Base-by-base conservation (phyloP, 176 grass and related monocot genomes). In the Calamus simplicifolius region DNA sequence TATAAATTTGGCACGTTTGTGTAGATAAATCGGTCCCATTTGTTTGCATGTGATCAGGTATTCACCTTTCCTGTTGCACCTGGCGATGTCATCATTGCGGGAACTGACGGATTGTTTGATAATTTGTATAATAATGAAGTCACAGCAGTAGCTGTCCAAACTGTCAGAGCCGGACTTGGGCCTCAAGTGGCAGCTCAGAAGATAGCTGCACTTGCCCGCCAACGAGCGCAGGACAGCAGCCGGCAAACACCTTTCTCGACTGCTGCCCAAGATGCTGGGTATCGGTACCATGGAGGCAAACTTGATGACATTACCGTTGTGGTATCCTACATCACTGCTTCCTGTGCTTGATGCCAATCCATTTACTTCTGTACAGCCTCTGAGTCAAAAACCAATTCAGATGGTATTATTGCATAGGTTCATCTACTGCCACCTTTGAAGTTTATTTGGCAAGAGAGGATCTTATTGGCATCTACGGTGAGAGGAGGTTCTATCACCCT, bases 281-380 rank as follows among this genome's bases (percentile, higher is more conserved):
- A 89, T 63, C 63, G 94, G 17, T 98, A 89, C 73, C 81, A 93
- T 2, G 94, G 94, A 17, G 94, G 94, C 54, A 98, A 98, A 60
- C 81, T 98, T 1, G 88, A 98, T 49, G 94, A 98, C 58, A 93
- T 93, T 25, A 98, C 94, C 2, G 94, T 98, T 2, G 73, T 98
- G 16, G 85, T 93, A 30, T 89, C 94, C 0, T 89, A 77, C 16
- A 76, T 98, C 67, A 81, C 69, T 8, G 59, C 73, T 19, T 68
- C 58, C 2, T 59, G 60, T 57, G 25, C 28, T 56, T 68, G 18
- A 21, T 43, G 0, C 35, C 8, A 43, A 43, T 43, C 35, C 10
- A 13, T 43, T 10, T 43, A 12, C 35, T 10, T 43, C 10, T 13
- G 8, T 43, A 43, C 35, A 13, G 35, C 12, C 12, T 43, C 12